Evolutionary conservation across 176 grass and related monocot species (phyloP).

Genomic region (Oryza coarctata): DNA sequence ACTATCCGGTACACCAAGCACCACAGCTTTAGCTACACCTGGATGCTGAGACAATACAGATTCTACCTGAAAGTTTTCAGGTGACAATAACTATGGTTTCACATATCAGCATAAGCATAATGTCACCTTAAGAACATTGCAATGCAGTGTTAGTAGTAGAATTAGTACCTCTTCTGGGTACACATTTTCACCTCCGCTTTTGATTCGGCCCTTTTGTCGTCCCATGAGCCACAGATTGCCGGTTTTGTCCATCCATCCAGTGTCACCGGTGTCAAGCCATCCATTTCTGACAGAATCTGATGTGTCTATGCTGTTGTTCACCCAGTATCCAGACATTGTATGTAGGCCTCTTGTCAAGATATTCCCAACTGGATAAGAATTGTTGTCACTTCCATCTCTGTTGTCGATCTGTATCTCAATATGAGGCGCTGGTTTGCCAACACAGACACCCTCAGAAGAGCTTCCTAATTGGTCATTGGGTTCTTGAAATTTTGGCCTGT

Average conservation of each 20-base stretch:
- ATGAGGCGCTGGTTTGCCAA: slow-evolving; percentile 81
- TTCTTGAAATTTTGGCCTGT: slow-evolving; percentile 33
- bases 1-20: slow-evolving; percentile 64
- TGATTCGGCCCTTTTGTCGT: slow-evolving; percentile 71
- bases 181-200: slow-evolving; percentile 89
- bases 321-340: slow-evolving; percentile 82
- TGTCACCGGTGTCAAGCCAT: slow-evolving; percentile 86
- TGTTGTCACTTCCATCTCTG: background rate
- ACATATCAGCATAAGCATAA: background rate
- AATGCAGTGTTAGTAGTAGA: background rate
- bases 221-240: slow-evolving; percentile 78
- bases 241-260: slow-evolving; percentile 63
- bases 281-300: slow-evolving; percentile 37
- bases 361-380: slow-evolving; percentile 38
- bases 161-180: slow-evolving; percentile 84
- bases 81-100: background rate
- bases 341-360: slow-evolving; percentile 91
- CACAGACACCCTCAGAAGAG: slow-evolving; percentile 40
- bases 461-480: background rate
- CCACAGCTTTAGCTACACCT: slow-evolving; percentile 54
- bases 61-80: slow-evolving; percentile 62
- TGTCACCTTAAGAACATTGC: background rate
- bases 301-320: slow-evolving; percentile 17
- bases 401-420: slow-evolving; percentile 53
- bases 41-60: slow-evolving; percentile 57